phyloP scores from a whole-genome alignment of 108 stramenopile species.

The Seminavis robusta region DNA sequence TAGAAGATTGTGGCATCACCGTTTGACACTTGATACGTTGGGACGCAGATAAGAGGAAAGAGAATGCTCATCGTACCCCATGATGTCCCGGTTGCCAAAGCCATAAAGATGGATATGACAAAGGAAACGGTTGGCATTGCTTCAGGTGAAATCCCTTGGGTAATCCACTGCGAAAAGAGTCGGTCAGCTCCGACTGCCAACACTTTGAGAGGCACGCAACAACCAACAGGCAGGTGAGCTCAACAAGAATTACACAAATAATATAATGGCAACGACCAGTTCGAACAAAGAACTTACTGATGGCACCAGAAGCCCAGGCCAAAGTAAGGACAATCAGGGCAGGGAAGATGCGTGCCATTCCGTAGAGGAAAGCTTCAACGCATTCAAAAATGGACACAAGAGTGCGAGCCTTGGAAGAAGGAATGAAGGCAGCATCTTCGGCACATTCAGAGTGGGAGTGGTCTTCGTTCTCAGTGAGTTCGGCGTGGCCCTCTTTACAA shows the following conservation, averaged over 20 bases:
- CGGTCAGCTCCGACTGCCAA: conserved; percentile 49
- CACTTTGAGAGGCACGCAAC: too few relatives aligned
- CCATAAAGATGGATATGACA: conserved; percentile 54
- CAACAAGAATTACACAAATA: too few relatives aligned
- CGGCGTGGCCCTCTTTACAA: too few relatives aligned
- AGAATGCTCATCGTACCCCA: conserved; percentile 80
- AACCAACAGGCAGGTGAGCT: too few relatives aligned
- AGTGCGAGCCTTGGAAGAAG: conserved; percentile 15
- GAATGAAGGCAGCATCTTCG: too few relatives aligned
- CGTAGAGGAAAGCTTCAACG: conserved; percentile 45
- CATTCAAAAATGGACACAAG: conserved; percentile 44
- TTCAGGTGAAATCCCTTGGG: conserved; percentile 25
- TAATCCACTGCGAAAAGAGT: conserved; percentile 45
- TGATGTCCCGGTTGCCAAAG: conserved; percentile 59
- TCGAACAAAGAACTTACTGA: too few relatives aligned
- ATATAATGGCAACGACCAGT: too few relatives aligned
- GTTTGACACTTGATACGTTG: conserved; percentile 43
- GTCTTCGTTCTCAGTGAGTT: too few relatives aligned
- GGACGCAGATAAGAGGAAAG: conserved; percentile 58
- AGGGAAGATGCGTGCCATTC: conserved; percentile 58
- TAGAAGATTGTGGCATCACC: conserved; percentile 59
- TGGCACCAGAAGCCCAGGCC: conserved; percentile 63
- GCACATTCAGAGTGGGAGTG: too few relatives aligned
- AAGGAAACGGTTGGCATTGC: conserved; percentile 61
- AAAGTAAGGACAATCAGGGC: conserved; percentile 50